phyloP scores from a whole-genome alignment of 345 rosid genomes.

The Salix suchowensis region DNA sequence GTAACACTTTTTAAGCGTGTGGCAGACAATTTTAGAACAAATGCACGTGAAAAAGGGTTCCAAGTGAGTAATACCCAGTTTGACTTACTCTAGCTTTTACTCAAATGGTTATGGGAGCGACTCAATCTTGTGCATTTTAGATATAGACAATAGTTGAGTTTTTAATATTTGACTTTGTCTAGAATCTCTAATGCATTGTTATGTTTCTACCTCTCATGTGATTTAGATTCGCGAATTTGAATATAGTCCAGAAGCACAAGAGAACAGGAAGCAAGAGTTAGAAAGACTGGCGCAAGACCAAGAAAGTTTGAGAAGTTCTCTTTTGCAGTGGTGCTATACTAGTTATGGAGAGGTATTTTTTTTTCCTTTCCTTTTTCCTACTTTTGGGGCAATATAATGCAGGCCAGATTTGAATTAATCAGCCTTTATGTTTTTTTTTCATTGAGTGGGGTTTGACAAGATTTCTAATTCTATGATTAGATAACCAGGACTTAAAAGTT shows the following conservation, averaged over 20 bases:
- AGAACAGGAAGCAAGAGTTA: slow-evolving; percentile 75
- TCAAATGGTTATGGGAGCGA: background rate
- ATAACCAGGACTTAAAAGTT: too few species aligned
- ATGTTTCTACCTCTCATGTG: slow-evolving; percentile 6
- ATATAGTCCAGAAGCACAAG: slow-evolving; percentile 82
- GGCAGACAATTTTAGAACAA: slow-evolving; percentile 81
- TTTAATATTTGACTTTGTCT: background rate
- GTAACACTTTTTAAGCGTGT: slow-evolving; percentile 82
- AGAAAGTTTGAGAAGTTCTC: slow-evolving; percentile 74
- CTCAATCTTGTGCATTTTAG: background rate
- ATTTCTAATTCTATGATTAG: background rate
- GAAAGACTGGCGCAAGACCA: slow-evolving; percentile 74
- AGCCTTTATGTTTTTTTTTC: background rate
- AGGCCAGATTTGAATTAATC: background rate
- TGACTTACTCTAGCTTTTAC: slow-evolving; percentile 1
- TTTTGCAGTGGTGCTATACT: slow-evolving; percentile 96
- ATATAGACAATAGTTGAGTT: background rate
- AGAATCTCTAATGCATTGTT: slow-evolving; percentile 4
- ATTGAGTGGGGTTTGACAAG: background rate
- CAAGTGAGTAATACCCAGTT: slow-evolving; percentile 58
- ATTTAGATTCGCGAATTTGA: slow-evolving; percentile 88
- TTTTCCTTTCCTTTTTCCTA: background rate
- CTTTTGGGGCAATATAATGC: background rate
- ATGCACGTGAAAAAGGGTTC: slow-evolving; percentile 80
- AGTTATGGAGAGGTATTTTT: slow-evolving; percentile 88